Base-by-base conservation (phyloP, 345 rosid genomes). In the Euphorbia tirucalli region DNA sequence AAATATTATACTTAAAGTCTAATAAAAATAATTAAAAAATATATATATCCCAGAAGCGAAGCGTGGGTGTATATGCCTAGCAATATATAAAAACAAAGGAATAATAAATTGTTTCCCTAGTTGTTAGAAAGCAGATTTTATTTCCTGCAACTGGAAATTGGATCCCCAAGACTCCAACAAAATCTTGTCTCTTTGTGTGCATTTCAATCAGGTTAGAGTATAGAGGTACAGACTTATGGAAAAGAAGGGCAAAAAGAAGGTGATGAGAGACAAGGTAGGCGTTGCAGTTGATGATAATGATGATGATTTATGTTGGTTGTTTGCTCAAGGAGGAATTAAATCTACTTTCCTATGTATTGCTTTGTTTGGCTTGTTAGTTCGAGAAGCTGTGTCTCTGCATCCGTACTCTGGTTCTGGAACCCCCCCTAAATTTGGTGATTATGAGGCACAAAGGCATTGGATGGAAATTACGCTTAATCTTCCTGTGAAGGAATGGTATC, bases 371-470 rank as follows among this genome's bases (percentile, higher is more conserved):
- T 58, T 95, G 67, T 46, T 95, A 68, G 84, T 95, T 69, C 85
- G 99, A 28, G 79, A 79, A 21, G 86, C 91, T 32, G 85, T 90
- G 22, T 85, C 97, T 16, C 84, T 89, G 56, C 96, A 85, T 65
- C 82, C 89, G 0, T 95, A 92, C 79, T 90, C 98, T 35, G 99
- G 99, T 66, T 93, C 96, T 52, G 86, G 87, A 55, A 81, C 24
- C 14, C 92, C 96, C 2, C 98, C 99, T 0, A 92, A 86, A 71
- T 92, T 84, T 59, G 98, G 99, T 13, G 99, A 95, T 73, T 95
- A 85, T 76, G 98, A 95, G 77, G 99, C 98, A 24, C 99, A 90
- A 57, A 78, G 97, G 75, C 99, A 92, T 78, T 95, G 99, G 98
- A 92, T 95, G 99, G 99, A 92, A 89, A 90, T 92, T 65, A 90